Percentiles rank a stretch among this genome's conserved stretches.
Evolutionary conservation across 257 asterid genomes (phyloP).

Genomic region (Capsicum baccatum): DNA sequence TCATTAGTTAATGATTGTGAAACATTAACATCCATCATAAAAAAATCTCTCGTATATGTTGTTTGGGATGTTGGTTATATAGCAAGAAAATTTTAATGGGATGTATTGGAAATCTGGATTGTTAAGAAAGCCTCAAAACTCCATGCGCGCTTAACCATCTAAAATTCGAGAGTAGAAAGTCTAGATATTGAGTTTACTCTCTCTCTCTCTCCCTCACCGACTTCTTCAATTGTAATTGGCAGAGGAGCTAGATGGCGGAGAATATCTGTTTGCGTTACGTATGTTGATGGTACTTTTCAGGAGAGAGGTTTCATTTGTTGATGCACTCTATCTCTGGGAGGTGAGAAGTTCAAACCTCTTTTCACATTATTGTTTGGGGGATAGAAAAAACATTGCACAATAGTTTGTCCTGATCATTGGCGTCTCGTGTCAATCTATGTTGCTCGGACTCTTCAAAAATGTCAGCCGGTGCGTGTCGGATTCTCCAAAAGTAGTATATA

Average conservation of each 20-base stretch:
- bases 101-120: neutral
- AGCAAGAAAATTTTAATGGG: neutral
- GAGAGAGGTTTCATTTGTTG: conserved; percentile 89
- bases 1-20: neutral
- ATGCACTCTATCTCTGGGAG: conserved; percentile 97
- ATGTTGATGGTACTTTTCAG: conserved; percentile 97
- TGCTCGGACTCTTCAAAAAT: no score
- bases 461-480: no score
- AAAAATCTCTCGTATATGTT: neutral
- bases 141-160: neutral
- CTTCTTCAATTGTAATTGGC: conserved; percentile 39
- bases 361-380: conserved; percentile 9
- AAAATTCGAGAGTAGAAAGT: neutral
- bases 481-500: no score
- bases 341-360: conserved; percentile 42
- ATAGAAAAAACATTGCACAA: neutral
- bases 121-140: neutral
- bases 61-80: neutral
- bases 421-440: neutral
- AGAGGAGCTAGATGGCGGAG: conserved; percentile 98
- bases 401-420: neutral
- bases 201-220: conserved; percentile 24
- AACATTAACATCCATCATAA: neutral
- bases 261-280: conserved; percentile 89
- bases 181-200: neutral